Evolutionary conservation across 352 stramenopile genomes (phyloP), one percentile per base, ranked within the genome.

Genomic region (Detonula confervacea): DNA sequence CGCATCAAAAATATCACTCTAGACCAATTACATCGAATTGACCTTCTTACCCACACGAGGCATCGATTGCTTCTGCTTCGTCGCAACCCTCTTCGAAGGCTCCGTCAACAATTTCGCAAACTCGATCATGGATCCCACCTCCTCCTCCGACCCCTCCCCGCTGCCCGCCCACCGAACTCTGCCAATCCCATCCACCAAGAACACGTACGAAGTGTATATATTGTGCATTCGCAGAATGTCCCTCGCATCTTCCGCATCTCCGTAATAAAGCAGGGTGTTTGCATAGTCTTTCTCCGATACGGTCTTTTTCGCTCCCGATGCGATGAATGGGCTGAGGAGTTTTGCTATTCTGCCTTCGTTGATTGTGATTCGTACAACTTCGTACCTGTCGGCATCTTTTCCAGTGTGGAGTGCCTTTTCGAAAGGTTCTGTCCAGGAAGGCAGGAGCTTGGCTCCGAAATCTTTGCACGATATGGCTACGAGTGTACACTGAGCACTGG

Each of bases 141-240:
- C 88, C 6, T 85, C 77, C 35, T 84, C 54, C 4, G 73, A 81
- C 8, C 86, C 81, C 29, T 74, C 35, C 20, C 88, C 88, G 46
- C 72, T 88, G 9, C 78, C 84, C 20, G 86, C 86, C 79, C 85
- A 93, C 56, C 88, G 77, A 22, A 93, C 74, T 35, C 80, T 47
- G 8, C 88, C 88, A 27, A 89, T 80, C 20, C 79, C 78, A 82
- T 93, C 88, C 7, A 93, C 39, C n/a, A 93, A 64, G 49, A 88
- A 91, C 0, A 92, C 77, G 65, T 89, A 92, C 6, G 79, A 82
- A 12, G 83, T 86, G 59, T 90, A 86, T 33, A 84, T 86, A 83
- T 93, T 93, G 64, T 93, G 88, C 78, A 90, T 91, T 22, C 88
- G 49, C 25, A 93, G 68, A 12, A 83, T 52, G 69, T 93, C 83